Evolutionary conservation across 2,329 filamentous ascomycete genomes (phyloP).

Genomic region (Fusarium newnesense): DNA sequence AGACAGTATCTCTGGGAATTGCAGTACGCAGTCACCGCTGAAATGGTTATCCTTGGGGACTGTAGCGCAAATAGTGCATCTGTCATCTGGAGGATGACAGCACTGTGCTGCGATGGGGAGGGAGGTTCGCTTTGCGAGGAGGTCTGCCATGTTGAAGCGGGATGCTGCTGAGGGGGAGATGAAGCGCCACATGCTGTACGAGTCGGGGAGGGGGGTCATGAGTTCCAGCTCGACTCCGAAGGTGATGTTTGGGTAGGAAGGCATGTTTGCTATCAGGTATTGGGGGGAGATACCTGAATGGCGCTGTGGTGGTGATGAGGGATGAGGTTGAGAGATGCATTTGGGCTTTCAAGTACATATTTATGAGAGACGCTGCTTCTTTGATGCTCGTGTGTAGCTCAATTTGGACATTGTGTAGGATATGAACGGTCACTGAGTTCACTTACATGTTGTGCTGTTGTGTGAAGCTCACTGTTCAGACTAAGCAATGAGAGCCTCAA

Average conservation of each 20-base stretch:
- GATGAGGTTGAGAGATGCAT: background rate
- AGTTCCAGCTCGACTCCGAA: conserved; percentile 43
- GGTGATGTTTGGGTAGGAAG: conserved; percentile 1
- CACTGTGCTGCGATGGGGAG: conserved; percentile 18
- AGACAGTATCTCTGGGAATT: background rate
- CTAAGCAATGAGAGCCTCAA: background rate
- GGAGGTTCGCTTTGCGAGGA: background rate
- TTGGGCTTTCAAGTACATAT: background rate
- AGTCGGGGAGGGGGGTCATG: conserved; percentile 7
- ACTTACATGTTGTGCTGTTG: background rate
- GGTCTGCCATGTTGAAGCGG: conserved; percentile 7
- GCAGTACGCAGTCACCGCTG: background rate
- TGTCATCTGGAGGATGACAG: background rate
- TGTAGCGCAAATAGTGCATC: conserved; percentile 3
- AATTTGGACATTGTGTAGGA: background rate
- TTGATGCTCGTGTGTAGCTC: background rate
- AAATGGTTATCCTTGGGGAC: background rate
- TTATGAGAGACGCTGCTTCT: background rate
- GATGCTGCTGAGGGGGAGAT: background rate
- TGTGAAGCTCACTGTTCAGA: too few species aligned
- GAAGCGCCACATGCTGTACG: background rate
- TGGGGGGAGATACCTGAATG: background rate
- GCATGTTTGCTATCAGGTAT: background rate
- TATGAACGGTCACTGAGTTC: too few species aligned
- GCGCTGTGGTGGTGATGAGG: background rate